These are phyloP conservation scores for Mycocentrospora acerina DNA, from an alignment of 2,329 filamentous ascomycete genomes.

Conservation along the genomic window DNA sequence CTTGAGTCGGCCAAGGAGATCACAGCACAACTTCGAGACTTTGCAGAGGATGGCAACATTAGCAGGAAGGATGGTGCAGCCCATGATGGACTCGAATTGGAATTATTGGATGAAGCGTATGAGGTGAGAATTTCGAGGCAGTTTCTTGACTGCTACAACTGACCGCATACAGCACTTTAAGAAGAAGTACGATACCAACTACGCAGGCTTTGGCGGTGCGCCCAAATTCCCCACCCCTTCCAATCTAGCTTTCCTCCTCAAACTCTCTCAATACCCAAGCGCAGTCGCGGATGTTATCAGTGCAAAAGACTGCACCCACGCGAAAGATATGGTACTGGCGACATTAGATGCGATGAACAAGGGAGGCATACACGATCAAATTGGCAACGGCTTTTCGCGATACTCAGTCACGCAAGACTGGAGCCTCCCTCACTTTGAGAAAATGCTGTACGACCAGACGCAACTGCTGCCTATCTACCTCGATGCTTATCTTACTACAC, in stretches of 20 bases:
- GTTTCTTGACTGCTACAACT: constrained; percentile 38
- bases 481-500: constrained; percentile 75
- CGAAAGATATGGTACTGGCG: constrained; percentile 75
- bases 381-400: constrained; percentile 76
- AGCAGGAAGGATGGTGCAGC: constrained; percentile 46
- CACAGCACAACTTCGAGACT: constrained; percentile 76
- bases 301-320: constrained; percentile 70
- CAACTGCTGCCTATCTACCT: constrained; percentile 81
- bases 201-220: constrained; percentile 65
- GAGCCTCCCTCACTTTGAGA: constrained; percentile 95
- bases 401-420: constrained; percentile 92
- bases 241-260: constrained; percentile 79
- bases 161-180: constrained; percentile 20
- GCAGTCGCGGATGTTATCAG: constrained; percentile 88
- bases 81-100: constrained; percentile 78
- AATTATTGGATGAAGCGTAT: constrained; percentile 88
- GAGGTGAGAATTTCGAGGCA: constrained; percentile 45
- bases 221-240: constrained; percentile 90
- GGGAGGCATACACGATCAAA: constrained; percentile 71
- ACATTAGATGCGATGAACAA: constrained; percentile 78
- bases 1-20: constrained; percentile 82
- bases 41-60: constrained; percentile 83
- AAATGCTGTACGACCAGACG: constrained; percentile 92
- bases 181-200: constrained; percentile 20
- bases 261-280: constrained; percentile 68